Evolutionary conservation across 345 rosid species (phyloP).

Genomic region (Lenwebbia sp.): DNA sequence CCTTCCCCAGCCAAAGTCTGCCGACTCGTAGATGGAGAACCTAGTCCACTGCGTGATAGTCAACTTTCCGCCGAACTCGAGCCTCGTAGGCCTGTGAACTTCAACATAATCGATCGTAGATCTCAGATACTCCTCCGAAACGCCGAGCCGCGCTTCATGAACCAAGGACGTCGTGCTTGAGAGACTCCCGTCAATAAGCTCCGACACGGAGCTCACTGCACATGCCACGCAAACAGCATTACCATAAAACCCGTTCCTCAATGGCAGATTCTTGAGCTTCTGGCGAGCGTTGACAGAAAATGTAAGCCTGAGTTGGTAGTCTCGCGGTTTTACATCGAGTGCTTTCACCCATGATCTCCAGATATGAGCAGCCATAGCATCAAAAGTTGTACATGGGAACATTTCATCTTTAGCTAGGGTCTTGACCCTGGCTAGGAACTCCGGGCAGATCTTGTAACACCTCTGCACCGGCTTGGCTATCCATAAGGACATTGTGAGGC

Average conservation of each 20-base stretch:
- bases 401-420: slow-evolving; percentile 37
- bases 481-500: slow-evolving; percentile 55
- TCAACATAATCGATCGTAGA: slow-evolving; percentile 67
- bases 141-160: slow-evolving; percentile 44
- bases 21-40: slow-evolving; percentile 64
- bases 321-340: slow-evolving; percentile 57
- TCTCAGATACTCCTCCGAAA: slow-evolving; percentile 68
- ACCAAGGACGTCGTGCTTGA: slow-evolving; percentile 43
- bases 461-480: slow-evolving; percentile 56
- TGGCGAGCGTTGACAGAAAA: slow-evolving; percentile 75
- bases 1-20: slow-evolving; percentile 91
- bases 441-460: slow-evolving; percentile 56
- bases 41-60: slow-evolving; percentile 93
- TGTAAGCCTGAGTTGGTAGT: slow-evolving; percentile 67
- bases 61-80: slow-evolving; percentile 84
- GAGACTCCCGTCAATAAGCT: slow-evolving; percentile 37
- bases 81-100: slow-evolving; percentile 52
- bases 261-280: slow-evolving; percentile 43
- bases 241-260: slow-evolving; percentile 70
- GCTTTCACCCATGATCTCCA: slow-evolving; percentile 97
- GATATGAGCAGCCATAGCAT: slow-evolving; percentile 83
- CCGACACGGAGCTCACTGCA: slow-evolving; percentile 45
- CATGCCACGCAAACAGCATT: slow-evolving; percentile 80
- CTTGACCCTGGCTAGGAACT: slow-evolving; percentile 60
- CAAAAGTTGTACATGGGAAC: slow-evolving; percentile 51